phyloP scores from a whole-genome alignment of 2,329 filamentous ascomycete species.

The Zymoseptoria crescenta region DNA sequence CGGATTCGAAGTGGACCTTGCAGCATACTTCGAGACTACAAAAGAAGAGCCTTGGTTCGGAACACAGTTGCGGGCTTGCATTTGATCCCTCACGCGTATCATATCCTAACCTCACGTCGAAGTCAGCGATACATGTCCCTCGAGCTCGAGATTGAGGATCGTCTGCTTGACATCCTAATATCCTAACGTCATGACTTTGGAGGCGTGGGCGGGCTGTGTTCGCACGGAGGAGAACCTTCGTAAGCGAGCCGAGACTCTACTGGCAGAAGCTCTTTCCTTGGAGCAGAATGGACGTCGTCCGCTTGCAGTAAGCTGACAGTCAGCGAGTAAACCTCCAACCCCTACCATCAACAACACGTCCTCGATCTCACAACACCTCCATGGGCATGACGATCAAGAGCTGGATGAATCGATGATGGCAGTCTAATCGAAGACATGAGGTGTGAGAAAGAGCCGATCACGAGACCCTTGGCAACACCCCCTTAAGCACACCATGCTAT shows the following conservation, averaged over 20 bases:
- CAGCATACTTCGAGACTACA: neutral
- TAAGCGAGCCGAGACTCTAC: neutral
- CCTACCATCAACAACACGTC: too few relatives aligned
- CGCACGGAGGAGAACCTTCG: neutral
- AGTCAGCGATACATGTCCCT: neutral
- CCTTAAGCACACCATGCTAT: too few relatives aligned
- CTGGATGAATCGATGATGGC: too few relatives aligned
- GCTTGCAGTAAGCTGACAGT: too few relatives aligned
- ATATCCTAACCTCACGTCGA: neutral
- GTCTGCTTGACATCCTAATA: neutral
- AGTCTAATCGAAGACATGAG: too few relatives aligned
- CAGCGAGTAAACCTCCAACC: too few relatives aligned
- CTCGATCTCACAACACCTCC: too few relatives aligned
- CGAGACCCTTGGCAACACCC: too few relatives aligned
- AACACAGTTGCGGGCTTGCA: neutral
- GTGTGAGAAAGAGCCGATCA: too few relatives aligned
- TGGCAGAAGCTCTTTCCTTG: too few relatives aligned
- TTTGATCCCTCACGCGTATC: neutral
- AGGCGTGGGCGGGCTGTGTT: neutral
- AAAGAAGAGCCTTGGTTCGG: neutral
- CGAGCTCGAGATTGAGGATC: neutral
- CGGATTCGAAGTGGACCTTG: neutral
- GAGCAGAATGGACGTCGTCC: too few relatives aligned
- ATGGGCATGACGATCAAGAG: too few relatives aligned
- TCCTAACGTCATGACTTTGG: neutral